phyloP scores from a whole-genome alignment of 192 early-diverging fungal genomes.

The Coemansia sp. region DNA sequence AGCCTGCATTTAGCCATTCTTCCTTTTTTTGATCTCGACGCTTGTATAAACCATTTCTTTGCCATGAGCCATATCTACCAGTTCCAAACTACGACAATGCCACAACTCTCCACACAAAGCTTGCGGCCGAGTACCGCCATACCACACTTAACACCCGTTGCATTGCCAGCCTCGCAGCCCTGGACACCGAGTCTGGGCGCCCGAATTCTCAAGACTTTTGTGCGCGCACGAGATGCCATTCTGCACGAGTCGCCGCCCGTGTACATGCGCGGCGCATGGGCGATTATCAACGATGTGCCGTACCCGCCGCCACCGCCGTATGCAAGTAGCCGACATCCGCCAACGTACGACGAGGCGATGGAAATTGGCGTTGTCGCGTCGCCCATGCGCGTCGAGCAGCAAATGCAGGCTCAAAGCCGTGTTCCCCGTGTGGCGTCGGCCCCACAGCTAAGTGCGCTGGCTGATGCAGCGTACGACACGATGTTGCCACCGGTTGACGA shows the following conservation, averaged over 20 bases:
- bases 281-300: slow-evolving; percentile 51
- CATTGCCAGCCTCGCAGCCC: background rate
- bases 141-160: background rate
- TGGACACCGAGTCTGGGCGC: slow-evolving; percentile 13
- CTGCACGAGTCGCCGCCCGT: slow-evolving; percentile 19
- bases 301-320: slow-evolving; percentile 49
- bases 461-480: background rate
- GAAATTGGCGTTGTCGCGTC: slow-evolving; percentile 52
- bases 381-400: slow-evolving; percentile 42
- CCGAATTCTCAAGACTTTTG: slow-evolving; percentile 24
- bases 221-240: slow-evolving; percentile 28
- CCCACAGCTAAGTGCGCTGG: slow-evolving; percentile 10
- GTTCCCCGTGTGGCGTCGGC: slow-evolving; percentile 20
- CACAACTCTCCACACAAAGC: background rate
- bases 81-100: background rate
- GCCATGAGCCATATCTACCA: background rate
- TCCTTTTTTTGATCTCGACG: background rate
- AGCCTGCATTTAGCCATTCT: background rate
- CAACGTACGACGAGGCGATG: slow-evolving; percentile 41
- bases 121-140: background rate
- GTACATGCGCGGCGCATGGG: slow-evolving; percentile 47
- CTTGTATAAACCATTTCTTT: background rate
- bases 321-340: slow-evolving; percentile 45
- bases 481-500: slow-evolving; percentile 2
- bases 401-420: slow-evolving; percentile 8